Conservation (phyloP, 108 stramenopile species). For the Pseudonitzschia multiseries region DNA sequence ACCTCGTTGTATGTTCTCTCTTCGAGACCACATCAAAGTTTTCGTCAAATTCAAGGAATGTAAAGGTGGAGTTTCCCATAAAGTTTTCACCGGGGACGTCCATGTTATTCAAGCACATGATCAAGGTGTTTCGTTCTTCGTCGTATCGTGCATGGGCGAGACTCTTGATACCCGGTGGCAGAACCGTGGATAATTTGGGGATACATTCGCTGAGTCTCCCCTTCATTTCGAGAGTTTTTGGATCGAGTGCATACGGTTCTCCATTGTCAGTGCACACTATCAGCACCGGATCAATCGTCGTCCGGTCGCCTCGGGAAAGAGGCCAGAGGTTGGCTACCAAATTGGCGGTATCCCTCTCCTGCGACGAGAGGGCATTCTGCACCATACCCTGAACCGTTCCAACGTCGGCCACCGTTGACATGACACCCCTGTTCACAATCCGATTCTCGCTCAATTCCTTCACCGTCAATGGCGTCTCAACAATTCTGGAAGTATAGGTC, state of each 20-base stretch:
- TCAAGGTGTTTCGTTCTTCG: not conserved
- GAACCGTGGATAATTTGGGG: not conserved
- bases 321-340: not conserved
- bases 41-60: slow-evolving; percentile 29
- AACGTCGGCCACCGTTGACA: not conserved
- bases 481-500: not conserved
- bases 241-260: slow-evolving; percentile 8
- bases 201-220: not conserved
- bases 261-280: slow-evolving; percentile 2
- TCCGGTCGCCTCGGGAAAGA: not conserved
- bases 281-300: not conserved
- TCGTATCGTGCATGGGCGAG: not conserved
- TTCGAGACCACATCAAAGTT: slow-evolving; percentile 28
- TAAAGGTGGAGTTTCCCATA: slow-evolving; percentile 21
- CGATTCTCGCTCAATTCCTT: not conserved
- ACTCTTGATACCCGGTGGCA: not conserved
- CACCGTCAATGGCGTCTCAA: not conserved
- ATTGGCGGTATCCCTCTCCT: slow-evolving; percentile 1
- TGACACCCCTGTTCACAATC: not conserved
- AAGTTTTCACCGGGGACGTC: slow-evolving; percentile 2
- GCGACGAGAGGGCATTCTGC: not conserved
- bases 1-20: slow-evolving; percentile 18
- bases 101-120: slow-evolving; percentile 7
- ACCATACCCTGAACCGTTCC: not conserved
- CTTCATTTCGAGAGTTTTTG: slow-evolving; percentile 1